phyloP scores from a whole-genome alignment of 2,329 filamentous ascomycete genomes.

The Blumeriella jaapii region DNA sequence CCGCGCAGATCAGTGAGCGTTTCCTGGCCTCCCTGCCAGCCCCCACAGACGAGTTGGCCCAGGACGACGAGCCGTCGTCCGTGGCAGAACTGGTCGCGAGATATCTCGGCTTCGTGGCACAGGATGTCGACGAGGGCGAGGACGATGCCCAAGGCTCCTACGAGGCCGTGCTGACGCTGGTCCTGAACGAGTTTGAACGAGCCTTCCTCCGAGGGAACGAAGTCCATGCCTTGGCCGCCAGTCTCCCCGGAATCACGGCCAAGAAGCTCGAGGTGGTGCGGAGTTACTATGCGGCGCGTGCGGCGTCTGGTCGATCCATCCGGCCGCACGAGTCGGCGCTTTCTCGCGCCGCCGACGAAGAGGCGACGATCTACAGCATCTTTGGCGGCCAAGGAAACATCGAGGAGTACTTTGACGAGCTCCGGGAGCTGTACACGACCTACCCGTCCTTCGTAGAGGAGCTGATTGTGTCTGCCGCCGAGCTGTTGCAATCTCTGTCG shows the following conservation, averaged over 20 bases:
- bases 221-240: slow-evolving; percentile 79
- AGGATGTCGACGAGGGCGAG: slow-evolving; percentile 84
- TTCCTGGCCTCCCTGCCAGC: slow-evolving; percentile 77
- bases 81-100: slow-evolving; percentile 83
- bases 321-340: slow-evolving; percentile 90
- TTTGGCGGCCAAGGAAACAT: slow-evolving; percentile 98
- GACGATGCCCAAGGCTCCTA: slow-evolving; percentile 82
- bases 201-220: slow-evolving; percentile 92
- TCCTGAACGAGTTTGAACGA: slow-evolving; percentile 92
- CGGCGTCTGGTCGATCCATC: slow-evolving; percentile 73
- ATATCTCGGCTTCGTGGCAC: slow-evolving; percentile 83
- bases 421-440: slow-evolving; percentile 80
- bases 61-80: slow-evolving; percentile 98
- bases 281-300: slow-evolving; percentile 84
- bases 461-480: slow-evolving; percentile 68
- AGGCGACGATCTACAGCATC: slow-evolving; percentile 81
- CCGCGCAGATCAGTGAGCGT: slow-evolving; percentile 82
- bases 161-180: slow-evolving; percentile 82
- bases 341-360: slow-evolving; percentile 75
- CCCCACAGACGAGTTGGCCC: slow-evolving; percentile 92
- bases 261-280: slow-evolving; percentile 88
- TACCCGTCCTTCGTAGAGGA: slow-evolving; percentile 87
- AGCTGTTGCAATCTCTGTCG: slow-evolving; percentile 76
- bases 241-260: slow-evolving; percentile 75
- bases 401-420: slow-evolving; percentile 97